Conservation (phyloP, 345 rosid species). For the Orychophragmus violaceus region DNA sequence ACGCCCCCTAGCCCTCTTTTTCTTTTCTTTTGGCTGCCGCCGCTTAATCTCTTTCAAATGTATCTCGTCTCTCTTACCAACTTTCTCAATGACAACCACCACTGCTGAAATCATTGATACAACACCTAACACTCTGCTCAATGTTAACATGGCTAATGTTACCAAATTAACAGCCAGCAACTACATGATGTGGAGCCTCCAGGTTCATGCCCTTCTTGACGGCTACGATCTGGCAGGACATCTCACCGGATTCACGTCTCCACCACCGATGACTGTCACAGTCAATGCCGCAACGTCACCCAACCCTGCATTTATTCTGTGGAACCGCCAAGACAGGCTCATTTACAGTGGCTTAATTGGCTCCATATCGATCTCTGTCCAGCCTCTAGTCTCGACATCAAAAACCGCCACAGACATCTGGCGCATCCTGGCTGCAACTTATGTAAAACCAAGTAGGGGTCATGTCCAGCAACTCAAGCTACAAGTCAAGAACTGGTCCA, state of each 20-base stretch:
- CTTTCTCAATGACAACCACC: neutral
- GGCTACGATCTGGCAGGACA: neutral
- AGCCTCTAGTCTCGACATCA: neutral
- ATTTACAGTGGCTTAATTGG: neutral
- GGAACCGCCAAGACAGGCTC: neutral
- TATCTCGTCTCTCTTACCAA: neutral
- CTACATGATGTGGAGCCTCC: neutral
- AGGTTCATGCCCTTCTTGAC: neutral
- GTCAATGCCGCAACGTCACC: no score
- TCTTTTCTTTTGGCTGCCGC: neutral
- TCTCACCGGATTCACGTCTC: no score
- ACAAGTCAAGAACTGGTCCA: neutral
- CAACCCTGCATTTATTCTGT: no score
- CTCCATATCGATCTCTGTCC: neutral
- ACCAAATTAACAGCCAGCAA: neutral
- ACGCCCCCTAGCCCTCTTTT: neutral
- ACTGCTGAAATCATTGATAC: no score
- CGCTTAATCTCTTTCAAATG: neutral
- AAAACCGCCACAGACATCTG: neutral
- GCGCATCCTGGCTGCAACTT: neutral
- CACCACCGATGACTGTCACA: no score
- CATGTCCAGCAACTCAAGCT: neutral
- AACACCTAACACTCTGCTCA: neutral
- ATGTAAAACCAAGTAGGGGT: neutral
- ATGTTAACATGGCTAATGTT: neutral